Base-by-base conservation (phyloP, 2,329 filamentous ascomycete species). In the Pyrenochaeta sp. region DNA sequence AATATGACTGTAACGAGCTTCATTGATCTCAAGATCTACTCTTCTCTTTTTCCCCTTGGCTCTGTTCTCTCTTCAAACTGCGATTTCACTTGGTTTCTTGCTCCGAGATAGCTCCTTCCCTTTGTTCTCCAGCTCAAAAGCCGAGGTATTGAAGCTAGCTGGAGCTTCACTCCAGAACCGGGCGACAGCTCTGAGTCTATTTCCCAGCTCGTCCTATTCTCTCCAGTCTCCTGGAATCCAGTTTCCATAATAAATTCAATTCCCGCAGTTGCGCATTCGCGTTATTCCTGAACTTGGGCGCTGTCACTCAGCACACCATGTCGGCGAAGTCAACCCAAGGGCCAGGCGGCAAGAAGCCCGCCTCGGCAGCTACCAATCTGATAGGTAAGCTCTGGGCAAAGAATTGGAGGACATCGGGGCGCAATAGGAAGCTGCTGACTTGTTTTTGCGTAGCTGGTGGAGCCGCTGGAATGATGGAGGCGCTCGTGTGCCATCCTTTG, bases 381-480 rank as follows among this genome's bases (percentile, higher is more conserved):
- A 93, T 97, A 72, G 92, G 92, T 95, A 84, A 72, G 85, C 73
- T 66, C 37, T 22, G 27, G 9, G 22, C 46, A 54, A 45, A 51
- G 44, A 24, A 49, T 56, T n/a, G 37, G 24, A 44, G 24, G 13
- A 52, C 30, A 24, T 19, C 19, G 24, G 27, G 15, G 28, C 25
- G 39, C 25, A 27, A 34, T 44, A 39, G 53, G 37, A 55, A 49
- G 42, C 44, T 51, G 43, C 62, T 73, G 50, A 71, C 61, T 44
- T 51, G 25, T 15, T 47, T n/a, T 40, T 39, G 69, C 19, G 19
- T 70, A 96, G 95, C 95, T 77, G 95, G 95, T 77, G 95, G 95
- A 77, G 92, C 92, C 80, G 95, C 95, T 70, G 95, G 95, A 75
- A 97, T 98, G 94, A 98, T 98, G 93, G 95, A 99, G 82, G 95